Base-by-base conservation (phyloP, 208 protist species). In the Wallacemonas collosoma region DNA sequence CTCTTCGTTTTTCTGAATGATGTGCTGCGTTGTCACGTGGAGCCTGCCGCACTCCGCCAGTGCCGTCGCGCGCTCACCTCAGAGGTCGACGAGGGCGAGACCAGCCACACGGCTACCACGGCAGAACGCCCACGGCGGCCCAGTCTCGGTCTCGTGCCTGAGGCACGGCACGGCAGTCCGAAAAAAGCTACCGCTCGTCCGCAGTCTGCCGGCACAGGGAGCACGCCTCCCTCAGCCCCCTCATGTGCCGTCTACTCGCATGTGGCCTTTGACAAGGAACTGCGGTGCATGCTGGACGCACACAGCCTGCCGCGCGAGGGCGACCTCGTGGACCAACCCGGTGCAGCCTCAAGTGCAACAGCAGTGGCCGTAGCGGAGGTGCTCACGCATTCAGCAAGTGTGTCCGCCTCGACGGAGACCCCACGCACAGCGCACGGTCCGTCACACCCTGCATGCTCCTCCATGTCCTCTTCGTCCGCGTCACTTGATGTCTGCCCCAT, bases 1-100 rank as follows among this genome's bases (percentile, higher is more conserved):
- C 47, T 80, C n/a, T 45, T 75, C 4, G 26, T 71, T 2, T 72
- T 61, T 47, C 45, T 80, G 39, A 55, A 70, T 44, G 68, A 71
- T 35, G 15, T 15, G 35, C 70, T 80, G 41, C 53, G 47, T 3
- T 65, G 60, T 65, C 60, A 65, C n/a, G 60, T 65, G 14, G 60
- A 65, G 43, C 60, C 60, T 3, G 60, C 60, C 8, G 60, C 60
- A 17, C 40, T 65, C 41, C 43, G 60, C 0, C 60, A 50, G 26
- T 65, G 60, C 50, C 60, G 60, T 4, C 60, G n/a, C n/a, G 60
- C 38, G 14, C 60, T 65, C 12, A n/a, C n/a, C 6, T n/a, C 60
- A 12, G 60, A 57, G 53, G 9, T 36, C 15, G 17, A 38, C 14
- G 53, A 65, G 7, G 43, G 41, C 7, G 60, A 65, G 5, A 11